These are phyloP conservation scores for Floccularia luteovirens DNA, from an alignment of 768 basidiomycete genomes.

Conservation along the genomic window DNA sequence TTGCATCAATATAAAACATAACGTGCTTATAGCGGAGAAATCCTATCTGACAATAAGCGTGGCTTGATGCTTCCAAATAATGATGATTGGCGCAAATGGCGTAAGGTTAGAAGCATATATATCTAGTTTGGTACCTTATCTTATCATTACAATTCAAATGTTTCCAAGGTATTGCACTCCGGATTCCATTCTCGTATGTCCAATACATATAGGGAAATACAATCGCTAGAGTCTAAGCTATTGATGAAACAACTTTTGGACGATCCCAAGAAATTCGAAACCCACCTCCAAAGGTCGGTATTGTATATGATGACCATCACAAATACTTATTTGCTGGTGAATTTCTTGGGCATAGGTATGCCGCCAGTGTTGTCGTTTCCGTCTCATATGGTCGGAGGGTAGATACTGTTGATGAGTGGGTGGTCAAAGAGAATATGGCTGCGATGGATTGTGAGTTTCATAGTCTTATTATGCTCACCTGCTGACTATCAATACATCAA, in stretches of 20 bases:
- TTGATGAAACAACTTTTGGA: conserved; percentile 30
- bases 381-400: conserved; percentile 36
- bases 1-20: too few species aligned
- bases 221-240: conserved; percentile 39
- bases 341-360: conserved; percentile 21
- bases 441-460: conserved; percentile 30
- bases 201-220: conserved; percentile 35
- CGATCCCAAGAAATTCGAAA: conserved; percentile 29
- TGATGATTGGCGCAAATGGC: conserved; percentile 39
- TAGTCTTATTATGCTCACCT: not conserved
- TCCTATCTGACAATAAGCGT: conserved; percentile 36
- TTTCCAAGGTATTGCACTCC: conserved; percentile 35
- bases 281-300: conserved; percentile 29
- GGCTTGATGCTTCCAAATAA: conserved; percentile 37
- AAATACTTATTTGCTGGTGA: not conserved
- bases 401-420: conserved; percentile 36
- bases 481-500: not conserved
- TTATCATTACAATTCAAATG: too few species aligned
- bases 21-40: conserved; percentile 31
- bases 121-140: not conserved
- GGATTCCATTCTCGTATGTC: conserved; percentile 33
- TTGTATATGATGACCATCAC: not conserved
- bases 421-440: conserved; percentile 37
- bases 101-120: conserved; percentile 22
- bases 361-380: conserved; percentile 36